These are phyloP conservation scores for Excoecaria agallocha DNA, from an alignment of 345 rosid species.

Conservation along the genomic window DNA sequence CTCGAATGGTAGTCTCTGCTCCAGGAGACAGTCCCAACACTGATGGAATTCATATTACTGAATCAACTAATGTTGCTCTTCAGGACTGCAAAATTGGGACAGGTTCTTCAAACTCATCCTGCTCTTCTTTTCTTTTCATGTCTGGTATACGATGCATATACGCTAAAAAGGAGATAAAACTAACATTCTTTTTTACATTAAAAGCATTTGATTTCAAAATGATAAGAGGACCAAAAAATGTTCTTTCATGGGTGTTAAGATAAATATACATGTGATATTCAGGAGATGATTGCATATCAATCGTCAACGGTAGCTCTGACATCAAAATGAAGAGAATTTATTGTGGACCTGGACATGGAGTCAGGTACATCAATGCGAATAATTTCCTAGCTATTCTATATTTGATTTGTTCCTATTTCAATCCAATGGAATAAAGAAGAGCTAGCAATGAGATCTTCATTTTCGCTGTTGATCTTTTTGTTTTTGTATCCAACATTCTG, in stretches of 20 bases:
- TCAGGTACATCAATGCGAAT: constrained; percentile 49
- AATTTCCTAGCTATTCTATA: not conserved
- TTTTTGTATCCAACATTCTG: not conserved
- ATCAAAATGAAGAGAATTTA: constrained; percentile 82
- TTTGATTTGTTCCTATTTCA: not conserved
- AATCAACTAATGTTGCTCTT: constrained; percentile 66
- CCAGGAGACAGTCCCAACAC: constrained; percentile 97
- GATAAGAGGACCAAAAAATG: not conserved
- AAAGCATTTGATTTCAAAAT: not conserved
- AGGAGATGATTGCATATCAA: constrained; percentile 94
- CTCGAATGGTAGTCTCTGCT: constrained; percentile 61
- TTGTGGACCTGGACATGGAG: constrained; percentile 98
- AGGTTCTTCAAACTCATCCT: constrained; percentile 44
- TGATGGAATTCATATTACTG: constrained; percentile 88
- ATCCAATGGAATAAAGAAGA: not conserved
- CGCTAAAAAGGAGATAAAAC: not conserved
- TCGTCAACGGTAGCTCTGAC: constrained; percentile 70
- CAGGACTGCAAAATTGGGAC: constrained; percentile 95
- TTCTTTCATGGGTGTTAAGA: not conserved
- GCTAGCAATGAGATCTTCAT: not conserved
- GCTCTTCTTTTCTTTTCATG: not conserved
- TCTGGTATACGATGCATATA: not conserved
- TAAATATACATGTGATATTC: constrained; percentile 20
- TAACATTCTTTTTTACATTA: not conserved
- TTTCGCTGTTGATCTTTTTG: not conserved